phyloP scores from a whole-genome alignment of 2,329 filamentous ascomycete species.

The Botrytis aclada region DNA sequence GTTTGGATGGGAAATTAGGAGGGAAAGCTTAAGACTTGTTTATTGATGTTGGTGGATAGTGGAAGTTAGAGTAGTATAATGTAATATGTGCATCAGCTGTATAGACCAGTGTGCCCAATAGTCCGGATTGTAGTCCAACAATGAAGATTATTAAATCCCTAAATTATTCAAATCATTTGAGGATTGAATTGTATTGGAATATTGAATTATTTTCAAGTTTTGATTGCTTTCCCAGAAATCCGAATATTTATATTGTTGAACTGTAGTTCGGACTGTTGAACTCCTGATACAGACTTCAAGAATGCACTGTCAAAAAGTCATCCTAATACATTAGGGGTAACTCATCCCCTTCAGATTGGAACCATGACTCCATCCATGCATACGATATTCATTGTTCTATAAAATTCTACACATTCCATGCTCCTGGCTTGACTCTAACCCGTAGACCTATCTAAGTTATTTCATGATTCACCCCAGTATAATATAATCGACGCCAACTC shows the following conservation, averaged over 20 bases:
- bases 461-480: not conserved
- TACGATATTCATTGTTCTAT: not conserved
- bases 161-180: too few species aligned
- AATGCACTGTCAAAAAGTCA: not conserved
- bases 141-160: too few species aligned
- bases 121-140: too few species aligned
- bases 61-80: not conserved
- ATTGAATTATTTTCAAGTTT: too few species aligned
- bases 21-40: fast-evolving
- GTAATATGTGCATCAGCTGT: not conserved
- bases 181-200: too few species aligned
- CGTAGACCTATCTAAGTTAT: not conserved
- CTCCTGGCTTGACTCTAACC: not conserved
- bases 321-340: not conserved
- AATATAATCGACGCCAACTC: not conserved
- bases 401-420: not conserved
- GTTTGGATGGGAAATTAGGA: not conserved
- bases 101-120: too few species aligned
- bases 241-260: too few species aligned
- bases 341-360: not conserved
- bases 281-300: fast-evolving
- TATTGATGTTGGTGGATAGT: too few species aligned
- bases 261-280: too few species aligned
- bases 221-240: too few species aligned
- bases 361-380: not conserved